These are phyloP conservation scores for Samsoniella hepiali DNA, from an alignment of 2,329 filamentous ascomycete species.

Conservation along the genomic window DNA sequence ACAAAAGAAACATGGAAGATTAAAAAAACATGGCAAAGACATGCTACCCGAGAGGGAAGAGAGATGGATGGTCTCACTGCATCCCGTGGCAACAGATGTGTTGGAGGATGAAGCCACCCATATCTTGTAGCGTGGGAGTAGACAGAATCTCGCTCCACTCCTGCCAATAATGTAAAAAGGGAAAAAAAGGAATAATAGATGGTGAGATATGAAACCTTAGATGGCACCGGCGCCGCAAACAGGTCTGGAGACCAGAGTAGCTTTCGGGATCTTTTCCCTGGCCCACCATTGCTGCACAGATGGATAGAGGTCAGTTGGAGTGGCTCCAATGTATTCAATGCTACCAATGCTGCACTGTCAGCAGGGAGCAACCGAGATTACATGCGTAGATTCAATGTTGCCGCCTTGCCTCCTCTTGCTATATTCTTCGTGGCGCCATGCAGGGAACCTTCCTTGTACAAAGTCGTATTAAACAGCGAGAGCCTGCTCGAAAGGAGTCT, in stretches of 20 bases:
- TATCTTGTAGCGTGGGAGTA: background rate
- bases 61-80: conserved; percentile 2
- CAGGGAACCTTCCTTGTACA: too few species aligned
- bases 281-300: background rate
- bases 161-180: background rate
- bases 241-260: background rate
- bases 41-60: conserved; percentile 8
- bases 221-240: conserved; percentile 1
- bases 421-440: too few species aligned
- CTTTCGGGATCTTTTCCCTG: background rate
- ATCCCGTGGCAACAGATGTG: background rate
- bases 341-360: background rate
- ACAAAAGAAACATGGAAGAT: conserved; percentile 2
- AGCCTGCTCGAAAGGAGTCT: too few species aligned
- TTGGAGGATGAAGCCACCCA: background rate
- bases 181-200: background rate
- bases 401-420: background rate
- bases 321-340: background rate
- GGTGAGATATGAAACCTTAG: background rate
- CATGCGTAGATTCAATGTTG: background rate
- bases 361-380: background rate
- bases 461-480: too few species aligned
- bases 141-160: conserved; percentile 2
- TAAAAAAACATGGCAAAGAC: background rate
- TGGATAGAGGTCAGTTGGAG: background rate